Percentiles rank a stretch among this genome's conserved stretches.
These are phyloP conservation scores for Mycosphaerella sp. DNA, from an alignment of 2,329 filamentous ascomycete species.

Conservation along the genomic window DNA sequence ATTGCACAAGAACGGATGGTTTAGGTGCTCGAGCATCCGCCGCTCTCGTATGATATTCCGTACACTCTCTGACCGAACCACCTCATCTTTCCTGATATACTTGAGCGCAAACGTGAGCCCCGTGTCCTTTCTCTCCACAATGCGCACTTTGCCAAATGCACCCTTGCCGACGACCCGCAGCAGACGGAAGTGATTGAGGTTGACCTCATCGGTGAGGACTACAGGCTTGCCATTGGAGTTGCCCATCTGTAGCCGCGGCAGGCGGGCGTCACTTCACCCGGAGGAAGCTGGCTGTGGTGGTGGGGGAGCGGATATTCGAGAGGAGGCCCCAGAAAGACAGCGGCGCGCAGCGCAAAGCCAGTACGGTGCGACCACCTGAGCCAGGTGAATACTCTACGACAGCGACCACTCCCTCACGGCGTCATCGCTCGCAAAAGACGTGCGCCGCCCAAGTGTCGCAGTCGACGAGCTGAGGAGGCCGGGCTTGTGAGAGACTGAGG, in stretches of 20 bases:
- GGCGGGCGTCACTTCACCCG: neutral
- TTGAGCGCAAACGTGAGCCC: conserved; percentile 91
- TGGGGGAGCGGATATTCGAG: neutral
- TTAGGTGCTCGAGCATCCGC: conserved; percentile 95
- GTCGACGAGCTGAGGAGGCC: neutral
- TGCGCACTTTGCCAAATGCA: conserved; percentile 97
- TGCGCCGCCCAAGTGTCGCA: neutral
- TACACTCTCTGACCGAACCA: conserved; percentile 94
- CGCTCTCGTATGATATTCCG: conserved; percentile 97
- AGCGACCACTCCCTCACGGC: neutral
- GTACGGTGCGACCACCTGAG: neutral
- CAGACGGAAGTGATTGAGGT: conserved; percentile 93
- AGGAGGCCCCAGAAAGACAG: neutral
- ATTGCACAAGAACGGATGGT: conserved; percentile 97
- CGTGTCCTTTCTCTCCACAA: conserved; percentile 96
- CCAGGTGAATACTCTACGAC: neutral
- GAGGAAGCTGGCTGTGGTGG: neutral
- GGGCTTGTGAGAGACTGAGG: too few species aligned
- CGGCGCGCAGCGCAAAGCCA: neutral
- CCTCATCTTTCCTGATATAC: conserved; percentile 98
- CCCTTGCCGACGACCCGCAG: conserved; percentile 94
- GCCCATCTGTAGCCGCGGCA: conserved; percentile 57
- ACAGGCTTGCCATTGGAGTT: conserved; percentile 93
- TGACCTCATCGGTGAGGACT: conserved; percentile 90
- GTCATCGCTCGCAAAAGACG: conserved; percentile 8